Base-by-base conservation (phyloP, 768 basidiomycete genomes). In the Gymnopilus junonius region DNA sequence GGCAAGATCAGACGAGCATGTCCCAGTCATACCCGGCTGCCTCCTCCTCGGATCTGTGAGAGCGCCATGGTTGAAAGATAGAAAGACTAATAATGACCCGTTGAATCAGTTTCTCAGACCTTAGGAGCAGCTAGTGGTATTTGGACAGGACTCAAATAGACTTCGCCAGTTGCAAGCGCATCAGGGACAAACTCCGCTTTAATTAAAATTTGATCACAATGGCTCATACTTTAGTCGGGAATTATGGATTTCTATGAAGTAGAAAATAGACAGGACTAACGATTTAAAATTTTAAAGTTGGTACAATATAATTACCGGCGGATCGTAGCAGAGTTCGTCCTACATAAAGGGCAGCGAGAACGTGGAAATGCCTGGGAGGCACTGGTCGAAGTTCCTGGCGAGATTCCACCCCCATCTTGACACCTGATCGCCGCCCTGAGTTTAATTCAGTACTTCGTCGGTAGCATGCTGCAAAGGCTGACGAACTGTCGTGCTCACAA, bases 401-500 rank as follows among this genome's bases (percentile, higher is more conserved):
- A 20, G 40, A 35, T 51, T 51, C 29, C 31, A 51, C 32, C 46
- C 12, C 14, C 27, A 29, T 17, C 48, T 29, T 32, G 48, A 51
- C 48, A 51, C 27, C 27, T 51, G 48, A 51, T 51, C 23, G 27
- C 48, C 48, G 48, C 48, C 29, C 23, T 31, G n/a, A 29, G 27
- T 27, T 27, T 1, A 51, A 51, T 51, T 29, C 29, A 51, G 29
- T 51, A 29, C 27, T 29, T 31, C 21, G 48, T 29, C 48, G 48
- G 48, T 14, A 31, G 31, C 48, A 48, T 48, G 45, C 25, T 27
- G 21, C 14, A 48, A 48, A 6, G 11, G 20, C 29, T 31, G 48
- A 20, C 48, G 48, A 31, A n/a, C 48, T 51, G 48, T 32, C 48
- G 29, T 51, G 48, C 48, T 51, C 48, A 51, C 48, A 48, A 48